Evolutionary conservation across 176 grass and related monocot species (phyloP), one percentile per base, ranked within the genome.

Genomic region (Olyra latifolia): DNA sequence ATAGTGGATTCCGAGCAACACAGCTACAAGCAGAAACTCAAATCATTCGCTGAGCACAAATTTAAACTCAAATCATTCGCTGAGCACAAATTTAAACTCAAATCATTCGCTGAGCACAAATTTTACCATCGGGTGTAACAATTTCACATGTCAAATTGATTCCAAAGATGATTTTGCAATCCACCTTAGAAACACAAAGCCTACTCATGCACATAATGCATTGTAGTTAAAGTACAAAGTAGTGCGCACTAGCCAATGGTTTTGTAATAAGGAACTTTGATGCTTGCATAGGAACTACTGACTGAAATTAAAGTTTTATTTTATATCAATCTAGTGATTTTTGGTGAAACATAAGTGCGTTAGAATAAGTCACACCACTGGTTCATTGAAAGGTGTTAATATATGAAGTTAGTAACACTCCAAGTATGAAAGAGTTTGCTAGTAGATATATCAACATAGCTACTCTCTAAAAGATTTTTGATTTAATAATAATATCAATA

Each of bases 131-230:
- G 14, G 29, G 8, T 66, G 48, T 42, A 80, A 29, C 63, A 12
- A 55, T 43, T 28, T 28, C 27, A 16, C 45, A 49, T 48, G 20
- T 15, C 45, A 79, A 66, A 40, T n/a, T 52, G n/a, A 40, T 25
- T 40, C 20, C 76, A 52, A 52, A 50, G 15, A 28, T 80, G 48
- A 29, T 79, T 80, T 68, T 68, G 47, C 29, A 54, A 27, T 13
- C 62, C 45, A 29, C 10, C 12, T 55, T 76, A 46, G 20, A 75
- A 53, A 76, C 38, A 56, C 27, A 20, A 52, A 47, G 41, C 50
- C 72, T 23, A 49, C 45, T 65, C 62, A 24, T 48, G 24, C 12
- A 23, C 48, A 55, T 62, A 76, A 45, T 66, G 20, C n/a, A 9
- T 66, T 41, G 35, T 46, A 45, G 47, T 6, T 56, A 58, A 35